Base-by-base conservation (phyloP, 192 early-diverging fungal species). In the Podila minutissima region DNA sequence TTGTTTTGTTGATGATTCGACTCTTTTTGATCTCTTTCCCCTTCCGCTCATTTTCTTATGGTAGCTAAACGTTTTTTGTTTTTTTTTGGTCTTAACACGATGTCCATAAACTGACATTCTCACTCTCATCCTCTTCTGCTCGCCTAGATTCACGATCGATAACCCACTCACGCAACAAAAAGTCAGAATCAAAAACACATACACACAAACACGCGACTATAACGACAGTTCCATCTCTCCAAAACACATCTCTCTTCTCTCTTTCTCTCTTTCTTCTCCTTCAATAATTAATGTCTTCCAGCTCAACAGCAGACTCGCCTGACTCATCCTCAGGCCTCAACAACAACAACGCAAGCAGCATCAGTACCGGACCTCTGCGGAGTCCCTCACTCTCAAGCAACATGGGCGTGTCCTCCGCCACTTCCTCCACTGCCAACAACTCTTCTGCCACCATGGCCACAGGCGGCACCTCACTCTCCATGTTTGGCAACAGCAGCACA, bases 351-450 rank as follows among this genome's bases (percentile, higher is more conserved):
- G 3, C 15, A 17, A 46, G 41, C 53, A 22, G 50, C 51, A 53
- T 19, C 22, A 53, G 51, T 22, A 26, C n/a, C n/a, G 53, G 53
- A 24, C 53, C 53, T 12, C n/a, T 55, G 20, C 20, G 20, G 53
- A 55, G 53, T 55, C 53, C 53, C 24, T 55, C 53, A 55, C 53
- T 55, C n/a, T 55, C 53, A 46, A 46, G 41, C 41, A 46, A 46
- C 2, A 46, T 46, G 41, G 41, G 41, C 15, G 12, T 46, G 15
- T 46, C 41, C 3, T 46, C 41, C 2, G 53, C 53, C 4, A 26
- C 53, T 5, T 55, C 53, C 0, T 55, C 53, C 20, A 55, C 53
- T 2, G 53, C 53, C 53, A 55, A 55, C 53, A 55, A 55, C 53
- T 55, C 53, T 7, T 55, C 53, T 26, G 53, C 53, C 53, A 55